Base-by-base conservation (phyloP, 2,329 filamentous ascomycete genomes). In the Westerdykella sp. region DNA sequence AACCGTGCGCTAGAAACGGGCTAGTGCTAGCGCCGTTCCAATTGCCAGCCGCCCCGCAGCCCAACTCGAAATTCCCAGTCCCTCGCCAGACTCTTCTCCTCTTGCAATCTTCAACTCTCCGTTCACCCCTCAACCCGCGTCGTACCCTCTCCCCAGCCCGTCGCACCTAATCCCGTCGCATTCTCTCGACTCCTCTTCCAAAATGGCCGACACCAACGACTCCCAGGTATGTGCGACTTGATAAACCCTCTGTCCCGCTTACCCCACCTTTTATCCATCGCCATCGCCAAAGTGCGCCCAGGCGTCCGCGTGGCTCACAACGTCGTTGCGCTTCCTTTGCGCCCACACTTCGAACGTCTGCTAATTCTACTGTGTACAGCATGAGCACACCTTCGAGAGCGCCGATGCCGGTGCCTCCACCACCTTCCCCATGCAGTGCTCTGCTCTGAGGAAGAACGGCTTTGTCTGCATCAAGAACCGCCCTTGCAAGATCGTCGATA, bases 401-500 rank as follows among this genome's bases (percentile, higher is more conserved):
- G 88, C 84, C 79, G 89, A 96, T 79, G 90, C 94, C 73, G 94
- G 93, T 75, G 91, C 93, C 66, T 97, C 93, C 62, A 69, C 78
- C 68, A 98, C 93, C 69, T 96, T 71, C 79, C 93, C 93, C 65
- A 94, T 95, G 88, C 93, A 98, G 82, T 98, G 93, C 78, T 98
- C 94, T 78, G 91, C 94, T 67, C 82, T 98, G 80, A 86, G 93
- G 73, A 97, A 98, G 90, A 95, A 94, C 84, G 91, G 93, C 60
- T 85, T 86, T 81, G 93, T 98, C 73, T 84, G 91, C 73, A 97
- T 98, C 79, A 98, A 98, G 85, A 77, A 80, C 76, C 93, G 93
- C 66, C 94, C 93, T 66, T 98, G 93, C 90, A 98, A 97, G 87
- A 98, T 98, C 67, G 87, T 97, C 74, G 93, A 98, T 70, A 98